Percentiles rank a stretch among this genome's conserved stretches.
These are phyloP conservation scores for Arabidopsis suecica DNA, from an alignment of 345 rosid genomes.

Conservation along the genomic window DNA sequence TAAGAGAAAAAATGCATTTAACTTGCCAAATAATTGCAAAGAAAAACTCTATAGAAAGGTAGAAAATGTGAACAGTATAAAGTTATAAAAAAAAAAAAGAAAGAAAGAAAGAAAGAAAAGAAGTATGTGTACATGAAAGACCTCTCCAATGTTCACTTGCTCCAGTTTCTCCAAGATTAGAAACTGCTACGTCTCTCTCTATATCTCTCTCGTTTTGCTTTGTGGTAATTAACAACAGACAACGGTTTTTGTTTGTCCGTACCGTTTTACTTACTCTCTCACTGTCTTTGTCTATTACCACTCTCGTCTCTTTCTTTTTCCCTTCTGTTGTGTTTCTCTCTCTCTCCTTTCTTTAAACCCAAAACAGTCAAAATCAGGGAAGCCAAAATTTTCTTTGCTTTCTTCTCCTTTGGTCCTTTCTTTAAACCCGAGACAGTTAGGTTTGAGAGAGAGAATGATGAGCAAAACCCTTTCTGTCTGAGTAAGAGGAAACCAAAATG, in stretches of 20 bases:
- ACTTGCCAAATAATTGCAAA: conserved; percentile 42
- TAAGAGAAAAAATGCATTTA: conserved; percentile 18
- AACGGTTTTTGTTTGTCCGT: conserved; percentile 35
- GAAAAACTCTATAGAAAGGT: conserved; percentile 29
- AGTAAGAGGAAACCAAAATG: conserved; percentile 47
- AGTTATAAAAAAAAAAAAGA: background rate
- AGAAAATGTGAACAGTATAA: conserved; percentile 34
- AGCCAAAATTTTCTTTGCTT: conserved; percentile 31
- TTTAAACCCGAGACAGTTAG: conserved; percentile 32
- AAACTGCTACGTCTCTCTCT: conserved; percentile 30
- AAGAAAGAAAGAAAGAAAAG: no score
- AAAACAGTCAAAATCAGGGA: conserved; percentile 43
- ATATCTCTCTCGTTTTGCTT: conserved; percentile 21
- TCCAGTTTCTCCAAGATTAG: conserved; percentile 34
- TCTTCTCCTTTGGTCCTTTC: conserved; percentile 36
- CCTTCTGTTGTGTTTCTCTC: conserved; percentile 28
- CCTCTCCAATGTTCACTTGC: conserved; percentile 42
- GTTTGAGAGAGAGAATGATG: conserved; percentile 24
- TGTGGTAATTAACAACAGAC: conserved; percentile 31
- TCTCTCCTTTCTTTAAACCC: conserved; percentile 23
- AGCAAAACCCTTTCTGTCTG: conserved; percentile 31
- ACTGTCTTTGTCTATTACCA: conserved; percentile 55
- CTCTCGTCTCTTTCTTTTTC: conserved; percentile 36
- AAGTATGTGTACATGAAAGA: conserved; percentile 24
- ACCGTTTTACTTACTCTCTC: conserved; percentile 39